Percentiles rank a stretch among this genome's conserved stretches.
Conservation (phyloP, 2,329 filamentous ascomycete species). For the Ilyonectria destructans region DNA sequence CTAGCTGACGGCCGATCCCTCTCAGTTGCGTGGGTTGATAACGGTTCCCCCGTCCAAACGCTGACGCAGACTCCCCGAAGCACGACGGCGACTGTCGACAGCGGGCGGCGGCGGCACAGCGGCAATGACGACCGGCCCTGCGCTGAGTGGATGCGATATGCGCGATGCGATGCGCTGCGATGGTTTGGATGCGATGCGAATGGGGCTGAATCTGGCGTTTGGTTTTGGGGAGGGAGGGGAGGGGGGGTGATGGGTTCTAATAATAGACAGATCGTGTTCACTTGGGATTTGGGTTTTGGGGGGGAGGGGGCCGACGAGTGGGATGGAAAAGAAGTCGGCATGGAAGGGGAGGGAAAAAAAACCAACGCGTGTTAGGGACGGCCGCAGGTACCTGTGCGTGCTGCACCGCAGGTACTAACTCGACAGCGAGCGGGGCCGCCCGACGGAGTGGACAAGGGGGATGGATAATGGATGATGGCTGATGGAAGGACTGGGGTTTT, state of each 20-base stretch:
- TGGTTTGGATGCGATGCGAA: slow-evolving; percentile 38
- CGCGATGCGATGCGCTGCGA: slow-evolving; percentile 34
- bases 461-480: too few species aligned
- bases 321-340: slow-evolving; percentile 47
- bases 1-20: too few species aligned
- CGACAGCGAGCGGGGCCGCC: background rate
- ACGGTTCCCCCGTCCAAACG: background rate
- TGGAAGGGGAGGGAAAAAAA: slow-evolving; percentile 40
- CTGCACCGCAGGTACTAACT: background rate
- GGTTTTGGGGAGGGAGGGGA: slow-evolving; percentile 18
- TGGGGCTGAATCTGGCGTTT: slow-evolving; percentile 53
- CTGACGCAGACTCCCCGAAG: background rate
- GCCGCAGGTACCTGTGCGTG: background rate
- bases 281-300: slow-evolving; percentile 36
- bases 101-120: background rate
- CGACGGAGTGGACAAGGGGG: slow-evolving; percentile 13
- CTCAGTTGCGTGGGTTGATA: too few species aligned
- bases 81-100: background rate
- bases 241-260: slow-evolving; percentile 49
- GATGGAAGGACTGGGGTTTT: background rate
- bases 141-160: background rate
- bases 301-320: slow-evolving; percentile 36
- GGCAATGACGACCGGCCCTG: too few species aligned
- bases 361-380: slow-evolving; percentile 23
- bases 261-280: slow-evolving; percentile 54